Conservation (phyloP, 179 eudicot genomes). For the Spergularia azorica region DNA sequence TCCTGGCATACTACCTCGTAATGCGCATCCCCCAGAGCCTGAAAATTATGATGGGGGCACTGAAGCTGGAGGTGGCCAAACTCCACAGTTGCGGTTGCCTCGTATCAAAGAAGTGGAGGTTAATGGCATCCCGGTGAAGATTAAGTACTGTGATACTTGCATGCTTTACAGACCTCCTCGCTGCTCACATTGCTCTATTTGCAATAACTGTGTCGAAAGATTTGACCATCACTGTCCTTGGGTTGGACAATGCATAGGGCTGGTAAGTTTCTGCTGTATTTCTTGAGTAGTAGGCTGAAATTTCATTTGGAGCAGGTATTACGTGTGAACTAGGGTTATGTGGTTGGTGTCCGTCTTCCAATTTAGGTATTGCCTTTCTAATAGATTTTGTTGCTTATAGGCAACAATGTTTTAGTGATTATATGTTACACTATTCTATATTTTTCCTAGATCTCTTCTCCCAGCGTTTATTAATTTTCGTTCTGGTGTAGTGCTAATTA, state of each 20-base stretch:
- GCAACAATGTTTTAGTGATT: too few species aligned
- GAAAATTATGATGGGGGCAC: conserved; percentile 49
- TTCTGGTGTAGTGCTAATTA: too few species aligned
- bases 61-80: conserved; percentile 49
- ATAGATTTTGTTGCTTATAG: too few species aligned
- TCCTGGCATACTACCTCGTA: conserved; percentile 83
- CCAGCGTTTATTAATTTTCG: too few species aligned
- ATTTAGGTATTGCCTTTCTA: too few species aligned
- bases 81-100: conserved; percentile 58
- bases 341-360: too few species aligned
- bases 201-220: conserved; percentile 79
- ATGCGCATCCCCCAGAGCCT: conserved; percentile 67
- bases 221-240: conserved; percentile 89
- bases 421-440: too few species aligned
- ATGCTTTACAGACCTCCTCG: conserved; percentile 84
- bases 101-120: conserved; percentile 61
- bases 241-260: conserved; percentile 87
- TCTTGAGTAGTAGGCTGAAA: too few species aligned
- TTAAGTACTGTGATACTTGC: conserved; percentile 81
- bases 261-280: conserved; percentile 36
- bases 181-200: conserved; percentile 78
- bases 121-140: conserved; percentile 64
- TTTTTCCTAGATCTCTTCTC: too few species aligned
- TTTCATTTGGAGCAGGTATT: not conserved
- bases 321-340: not conserved